These are phyloP conservation scores for Narthecium ossifragum DNA, from an alignment of 106 monocot genomes.

Conservation along the genomic window DNA sequence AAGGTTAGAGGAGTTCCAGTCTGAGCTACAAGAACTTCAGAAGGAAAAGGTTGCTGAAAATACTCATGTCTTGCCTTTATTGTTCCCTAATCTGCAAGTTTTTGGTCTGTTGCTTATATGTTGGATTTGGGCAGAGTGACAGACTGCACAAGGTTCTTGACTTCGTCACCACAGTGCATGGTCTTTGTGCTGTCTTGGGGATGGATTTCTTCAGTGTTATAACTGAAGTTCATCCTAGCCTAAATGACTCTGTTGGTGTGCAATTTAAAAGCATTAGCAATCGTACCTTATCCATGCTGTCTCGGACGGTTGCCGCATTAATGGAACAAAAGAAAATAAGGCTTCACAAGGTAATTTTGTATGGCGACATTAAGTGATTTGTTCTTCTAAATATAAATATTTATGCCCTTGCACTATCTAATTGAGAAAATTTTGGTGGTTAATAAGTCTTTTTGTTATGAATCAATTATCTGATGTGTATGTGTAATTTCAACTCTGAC, in stretches of 20 bases:
- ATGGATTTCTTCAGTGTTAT: slow-evolving; percentile 82
- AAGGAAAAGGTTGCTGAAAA: slow-evolving; percentile 69
- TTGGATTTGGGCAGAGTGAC: slow-evolving; percentile 59
- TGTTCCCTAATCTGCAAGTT: not conserved
- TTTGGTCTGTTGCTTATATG: not conserved
- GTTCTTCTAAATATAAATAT: not conserved
- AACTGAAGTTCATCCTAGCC: slow-evolving; percentile 81
- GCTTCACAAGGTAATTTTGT: slow-evolving; percentile 59
- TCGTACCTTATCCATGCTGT: slow-evolving; percentile 76
- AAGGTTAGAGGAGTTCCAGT: slow-evolving; percentile 72
- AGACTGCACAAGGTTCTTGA: slow-evolving; percentile 74
- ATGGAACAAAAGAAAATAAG: slow-evolving; percentile 69
- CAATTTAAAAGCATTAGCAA: slow-evolving; percentile 88
- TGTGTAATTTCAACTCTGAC: not conserved
- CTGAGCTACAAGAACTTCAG: slow-evolving; percentile 78
- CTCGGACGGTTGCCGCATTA: slow-evolving; percentile 41
- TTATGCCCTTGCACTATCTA: not conserved
- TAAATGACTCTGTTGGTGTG: slow-evolving; percentile 60
- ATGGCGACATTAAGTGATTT: not conserved
- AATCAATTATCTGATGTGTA: slow-evolving; percentile 4
- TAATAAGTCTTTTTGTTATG: not conserved
- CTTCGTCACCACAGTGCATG: slow-evolving; percentile 79
- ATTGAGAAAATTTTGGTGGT: not conserved
- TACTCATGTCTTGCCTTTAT: not conserved
- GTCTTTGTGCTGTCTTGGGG: slow-evolving; percentile 84